These are phyloP conservation scores for Heliamphora exappendiculata DNA, from an alignment of 148 eudicot genomes.

Conservation along the genomic window DNA sequence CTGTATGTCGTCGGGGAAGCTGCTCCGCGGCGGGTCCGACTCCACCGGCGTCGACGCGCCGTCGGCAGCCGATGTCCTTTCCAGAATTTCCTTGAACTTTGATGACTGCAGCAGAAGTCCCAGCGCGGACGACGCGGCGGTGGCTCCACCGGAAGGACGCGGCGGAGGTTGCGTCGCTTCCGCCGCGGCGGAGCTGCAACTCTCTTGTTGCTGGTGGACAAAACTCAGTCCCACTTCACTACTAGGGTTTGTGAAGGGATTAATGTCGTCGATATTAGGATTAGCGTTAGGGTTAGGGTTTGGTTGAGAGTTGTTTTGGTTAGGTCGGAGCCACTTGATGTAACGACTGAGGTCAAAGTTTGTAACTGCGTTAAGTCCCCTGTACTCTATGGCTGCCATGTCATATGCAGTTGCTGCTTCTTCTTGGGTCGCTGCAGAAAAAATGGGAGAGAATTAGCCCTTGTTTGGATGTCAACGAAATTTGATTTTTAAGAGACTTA, in stretches of 20 bases:
- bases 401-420: slow-evolving; percentile 89
- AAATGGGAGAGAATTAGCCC: background rate
- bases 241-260: slow-evolving; percentile 8
- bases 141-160: background rate
- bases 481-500: too few species aligned
- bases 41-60: slow-evolving; percentile 14
- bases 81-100: slow-evolving; percentile 34
- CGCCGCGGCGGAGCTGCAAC: slow-evolving; percentile 16
- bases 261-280: too few species aligned
- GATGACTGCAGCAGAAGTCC: slow-evolving; percentile 35
- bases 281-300: slow-evolving; percentile 15
- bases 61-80: slow-evolving; percentile 14
- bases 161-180: slow-evolving; percentile 3
- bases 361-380: slow-evolving; percentile 78
- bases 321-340: slow-evolving; percentile 36
- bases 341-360: slow-evolving; percentile 86
- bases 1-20: slow-evolving; percentile 53
- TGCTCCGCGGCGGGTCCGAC: slow-evolving; percentile 29
- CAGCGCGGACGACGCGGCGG: slow-evolving; percentile 14
- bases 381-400: slow-evolving; percentile 72
- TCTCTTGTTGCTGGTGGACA: slow-evolving; percentile 14
- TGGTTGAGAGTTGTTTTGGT: slow-evolving; percentile 19
- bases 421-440: slow-evolving; percentile 71
- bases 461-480: too few species aligned
- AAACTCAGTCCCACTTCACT: slow-evolving; percentile 20